These are phyloP conservation scores for Gillenia trifoliata DNA, from an alignment of 306 rosid genomes.

Conservation along the genomic window DNA sequence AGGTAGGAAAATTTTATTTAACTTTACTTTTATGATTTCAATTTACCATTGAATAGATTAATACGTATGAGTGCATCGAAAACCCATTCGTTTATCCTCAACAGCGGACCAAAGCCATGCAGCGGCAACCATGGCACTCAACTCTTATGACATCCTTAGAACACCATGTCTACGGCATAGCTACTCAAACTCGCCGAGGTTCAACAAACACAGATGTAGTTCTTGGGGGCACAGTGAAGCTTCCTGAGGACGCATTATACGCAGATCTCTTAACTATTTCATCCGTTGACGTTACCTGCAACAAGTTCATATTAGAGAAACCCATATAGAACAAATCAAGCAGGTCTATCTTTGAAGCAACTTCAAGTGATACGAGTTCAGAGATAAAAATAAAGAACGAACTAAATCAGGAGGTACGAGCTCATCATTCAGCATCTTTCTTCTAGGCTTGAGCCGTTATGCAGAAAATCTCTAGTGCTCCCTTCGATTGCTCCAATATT, in stretches of 20 bases:
- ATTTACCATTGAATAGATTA: not conserved
- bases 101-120: too few relatives aligned
- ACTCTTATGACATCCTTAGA: not conserved
- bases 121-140: not conserved
- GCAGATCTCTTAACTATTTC: slow-evolving; percentile 57
- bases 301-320: slow-evolving; percentile 1
- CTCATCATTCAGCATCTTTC: not conserved
- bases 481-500: not conserved
- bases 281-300: slow-evolving; percentile 59
- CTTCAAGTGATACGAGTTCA: not conserved
- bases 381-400: too few relatives aligned
- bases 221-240: slow-evolving; percentile 60
- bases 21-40: not conserved
- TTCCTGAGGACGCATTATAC: slow-evolving; percentile 54
- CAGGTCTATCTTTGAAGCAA: not conserved
- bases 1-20: not conserved
- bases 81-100: too few relatives aligned
- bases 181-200: slow-evolving; percentile 41
- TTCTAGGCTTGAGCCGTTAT: not conserved
- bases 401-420: not conserved
- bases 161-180: not conserved
- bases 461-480: not conserved
- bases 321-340: not conserved
- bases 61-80: not conserved
- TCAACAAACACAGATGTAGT: slow-evolving; percentile 79